These are phyloP conservation scores for Cornus controversa DNA, from an alignment of 148 eudicot genomes.

Conservation along the genomic window DNA sequence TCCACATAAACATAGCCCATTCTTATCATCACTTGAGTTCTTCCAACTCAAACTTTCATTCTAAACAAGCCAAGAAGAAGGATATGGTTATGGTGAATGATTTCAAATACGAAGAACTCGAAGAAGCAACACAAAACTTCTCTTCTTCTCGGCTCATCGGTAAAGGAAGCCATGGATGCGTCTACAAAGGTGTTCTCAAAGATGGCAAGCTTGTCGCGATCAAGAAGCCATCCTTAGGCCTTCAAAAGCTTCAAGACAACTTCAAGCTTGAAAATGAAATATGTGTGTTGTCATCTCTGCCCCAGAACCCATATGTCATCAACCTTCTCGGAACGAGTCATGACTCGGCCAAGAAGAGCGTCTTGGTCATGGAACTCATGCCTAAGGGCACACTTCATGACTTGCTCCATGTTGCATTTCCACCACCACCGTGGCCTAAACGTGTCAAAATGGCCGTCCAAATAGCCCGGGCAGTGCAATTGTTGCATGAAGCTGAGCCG, in stretches of 20 bases:
- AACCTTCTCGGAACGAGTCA: constrained; percentile 48
- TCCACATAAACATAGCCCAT: not conserved
- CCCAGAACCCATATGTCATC: constrained; percentile 30
- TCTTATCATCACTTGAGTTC: not conserved
- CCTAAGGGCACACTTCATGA: constrained; percentile 64
- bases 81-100: constrained; percentile 30
- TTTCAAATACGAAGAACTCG: constrained; percentile 60
- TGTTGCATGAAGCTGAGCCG: constrained; percentile 41
- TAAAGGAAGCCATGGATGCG: constrained; percentile 83
- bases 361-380: constrained; percentile 68
- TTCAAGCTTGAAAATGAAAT: constrained; percentile 67
- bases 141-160: constrained; percentile 54
- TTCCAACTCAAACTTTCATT: not conserved
- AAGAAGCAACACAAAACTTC: constrained; percentile 61
- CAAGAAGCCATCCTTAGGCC: constrained; percentile 54
- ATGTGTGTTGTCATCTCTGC: constrained; percentile 42
- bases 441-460: constrained; percentile 54
- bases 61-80: not conserved
- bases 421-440: constrained; percentile 40
- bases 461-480: constrained; percentile 50
- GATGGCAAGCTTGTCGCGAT: constrained; percentile 53
- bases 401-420: constrained; percentile 35
- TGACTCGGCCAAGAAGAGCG: constrained; percentile 17
- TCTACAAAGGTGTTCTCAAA: constrained; percentile 60
- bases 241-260: constrained; percentile 54